These are phyloP conservation scores for Phallus indusiatus DNA, from an alignment of 768 basidiomycete genomes.

Conservation along the genomic window DNA sequence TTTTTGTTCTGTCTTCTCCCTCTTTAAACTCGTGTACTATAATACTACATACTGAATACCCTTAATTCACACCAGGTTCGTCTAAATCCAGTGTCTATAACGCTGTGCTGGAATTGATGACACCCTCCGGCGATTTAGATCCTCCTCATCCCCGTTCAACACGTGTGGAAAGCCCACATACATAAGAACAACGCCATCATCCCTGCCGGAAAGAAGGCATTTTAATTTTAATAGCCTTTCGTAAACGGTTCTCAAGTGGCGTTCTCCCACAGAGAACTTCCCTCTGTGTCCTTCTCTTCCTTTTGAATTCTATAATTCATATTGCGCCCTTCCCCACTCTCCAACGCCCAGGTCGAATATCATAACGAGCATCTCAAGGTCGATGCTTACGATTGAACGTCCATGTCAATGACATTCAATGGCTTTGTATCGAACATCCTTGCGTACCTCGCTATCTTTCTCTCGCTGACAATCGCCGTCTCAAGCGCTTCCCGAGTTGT, in stretches of 20 bases:
- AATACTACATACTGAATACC: no score
- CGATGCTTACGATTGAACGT: neutral
- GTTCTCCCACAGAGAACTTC: neutral
- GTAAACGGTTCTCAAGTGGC: neutral
- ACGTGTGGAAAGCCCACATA: neutral
- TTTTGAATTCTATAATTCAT: neutral
- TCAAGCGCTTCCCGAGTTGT: neutral
- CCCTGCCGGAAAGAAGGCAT: no score
- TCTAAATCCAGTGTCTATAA: no score
- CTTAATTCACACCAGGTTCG: no score
- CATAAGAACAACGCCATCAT: neutral
- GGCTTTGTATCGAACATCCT: neutral
- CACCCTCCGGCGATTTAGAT: no score
- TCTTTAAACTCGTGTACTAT: no score
- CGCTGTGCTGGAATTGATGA: no score
- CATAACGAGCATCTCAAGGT: neutral
- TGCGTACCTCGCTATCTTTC: neutral
- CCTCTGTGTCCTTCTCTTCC: neutral
- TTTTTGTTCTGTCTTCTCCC: no score
- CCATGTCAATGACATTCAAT: neutral
- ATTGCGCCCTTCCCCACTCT: neutral
- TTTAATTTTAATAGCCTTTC: no score
- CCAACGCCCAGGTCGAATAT: neutral
- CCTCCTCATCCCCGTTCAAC: neutral
- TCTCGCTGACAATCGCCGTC: neutral